phyloP scores from a whole-genome alignment of 352 stramenopile species.

The Elongisporangium prolatum region DNA sequence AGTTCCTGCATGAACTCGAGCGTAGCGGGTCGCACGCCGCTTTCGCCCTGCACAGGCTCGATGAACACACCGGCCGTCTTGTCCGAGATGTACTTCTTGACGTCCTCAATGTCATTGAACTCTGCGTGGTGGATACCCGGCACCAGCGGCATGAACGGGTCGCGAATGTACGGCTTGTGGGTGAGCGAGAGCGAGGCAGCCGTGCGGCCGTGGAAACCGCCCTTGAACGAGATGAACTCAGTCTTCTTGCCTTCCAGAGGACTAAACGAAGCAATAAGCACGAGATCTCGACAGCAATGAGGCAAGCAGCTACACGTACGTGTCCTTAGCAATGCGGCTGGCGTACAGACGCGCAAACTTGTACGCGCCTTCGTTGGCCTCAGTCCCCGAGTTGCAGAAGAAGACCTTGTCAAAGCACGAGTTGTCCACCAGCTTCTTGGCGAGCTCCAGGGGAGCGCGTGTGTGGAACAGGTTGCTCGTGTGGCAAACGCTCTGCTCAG shows the following conservation, averaged over 20 bases:
- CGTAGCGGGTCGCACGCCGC: conserved; percentile 91
- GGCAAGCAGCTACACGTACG: conserved; percentile 30
- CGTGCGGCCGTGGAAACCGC: conserved; percentile 82
- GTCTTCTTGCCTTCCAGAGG: conserved; percentile 70
- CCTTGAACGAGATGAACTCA: conserved; percentile 87
- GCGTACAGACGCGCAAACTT: conserved; percentile 85
- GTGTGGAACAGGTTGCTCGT: conserved; percentile 98
- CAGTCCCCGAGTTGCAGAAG: conserved; percentile 96
- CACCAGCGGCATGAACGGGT: conserved; percentile 79
- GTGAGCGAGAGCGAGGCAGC: conserved; percentile 72
- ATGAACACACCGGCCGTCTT: conserved; percentile 77
- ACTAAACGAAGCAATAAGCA: conserved; percentile 10
- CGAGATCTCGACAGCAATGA: background rate
- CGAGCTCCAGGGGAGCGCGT: conserved; percentile 89
- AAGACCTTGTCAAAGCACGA: conserved; percentile 97
- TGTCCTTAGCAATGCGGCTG: conserved; percentile 57
- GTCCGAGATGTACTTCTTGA: conserved; percentile 68
- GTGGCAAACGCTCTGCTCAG: conserved; percentile 89
- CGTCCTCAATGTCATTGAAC: conserved; percentile 82
- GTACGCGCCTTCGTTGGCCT: conserved; percentile 86
- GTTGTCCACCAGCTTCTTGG: conserved; percentile 94
- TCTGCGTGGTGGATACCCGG: conserved; percentile 67
- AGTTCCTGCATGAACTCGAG: conserved; percentile 89
- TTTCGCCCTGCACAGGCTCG: conserved; percentile 90
- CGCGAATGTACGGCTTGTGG: conserved; percentile 86